These are phyloP conservation scores for Floccularia luteovirens DNA, from an alignment of 768 basidiomycete species.

Conservation along the genomic window DNA sequence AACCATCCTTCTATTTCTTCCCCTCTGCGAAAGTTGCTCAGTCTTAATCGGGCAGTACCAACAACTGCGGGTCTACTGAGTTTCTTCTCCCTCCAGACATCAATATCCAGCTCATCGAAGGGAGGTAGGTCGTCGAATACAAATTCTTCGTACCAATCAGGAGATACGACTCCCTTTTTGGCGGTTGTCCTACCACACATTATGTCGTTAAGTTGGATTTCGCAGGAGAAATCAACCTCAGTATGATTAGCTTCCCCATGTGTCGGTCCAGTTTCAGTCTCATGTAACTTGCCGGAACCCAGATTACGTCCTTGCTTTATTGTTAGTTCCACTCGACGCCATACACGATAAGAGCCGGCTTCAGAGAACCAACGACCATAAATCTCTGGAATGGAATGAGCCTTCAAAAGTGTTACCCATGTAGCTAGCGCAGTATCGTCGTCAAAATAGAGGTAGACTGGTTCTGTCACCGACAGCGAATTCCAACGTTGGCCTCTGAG, in stretches of 20 bases:
- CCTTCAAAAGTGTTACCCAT: slow-evolving; percentile 76
- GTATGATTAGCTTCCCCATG: slow-evolving; percentile 37
- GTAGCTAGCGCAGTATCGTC: slow-evolving; percentile 57
- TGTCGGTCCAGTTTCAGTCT: slow-evolving; percentile 14
- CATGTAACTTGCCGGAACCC: slow-evolving; percentile 38
- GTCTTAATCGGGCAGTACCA: slow-evolving; percentile 56
- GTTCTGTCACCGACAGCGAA: slow-evolving; percentile 43
- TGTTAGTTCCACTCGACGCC: slow-evolving; percentile 73
- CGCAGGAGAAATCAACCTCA: slow-evolving; percentile 72
- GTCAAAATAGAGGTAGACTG: slow-evolving; percentile 68
- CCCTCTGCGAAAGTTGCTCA: slow-evolving; percentile 66
- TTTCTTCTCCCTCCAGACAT: slow-evolving; percentile 66
- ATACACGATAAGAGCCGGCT: slow-evolving; percentile 81
- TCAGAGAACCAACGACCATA: slow-evolving; percentile 57
- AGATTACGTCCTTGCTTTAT: slow-evolving; percentile 72
- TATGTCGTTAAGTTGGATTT: slow-evolving; percentile 62
- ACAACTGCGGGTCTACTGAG: slow-evolving; percentile 44
- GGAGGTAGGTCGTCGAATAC: slow-evolving; percentile 70
- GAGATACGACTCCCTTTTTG: slow-evolving; percentile 55
- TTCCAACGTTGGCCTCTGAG: slow-evolving; percentile 55
- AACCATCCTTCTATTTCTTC: slow-evolving; percentile 83
- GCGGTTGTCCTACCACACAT: slow-evolving; percentile 70
- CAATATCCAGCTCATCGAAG: slow-evolving; percentile 62
- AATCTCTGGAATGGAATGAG: slow-evolving; percentile 75
- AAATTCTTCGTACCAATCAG: slow-evolving; percentile 83